Evolutionary conservation across 768 basidiomycete species (phyloP).

Genomic region (Sporobolomyces roseus): DNA sequence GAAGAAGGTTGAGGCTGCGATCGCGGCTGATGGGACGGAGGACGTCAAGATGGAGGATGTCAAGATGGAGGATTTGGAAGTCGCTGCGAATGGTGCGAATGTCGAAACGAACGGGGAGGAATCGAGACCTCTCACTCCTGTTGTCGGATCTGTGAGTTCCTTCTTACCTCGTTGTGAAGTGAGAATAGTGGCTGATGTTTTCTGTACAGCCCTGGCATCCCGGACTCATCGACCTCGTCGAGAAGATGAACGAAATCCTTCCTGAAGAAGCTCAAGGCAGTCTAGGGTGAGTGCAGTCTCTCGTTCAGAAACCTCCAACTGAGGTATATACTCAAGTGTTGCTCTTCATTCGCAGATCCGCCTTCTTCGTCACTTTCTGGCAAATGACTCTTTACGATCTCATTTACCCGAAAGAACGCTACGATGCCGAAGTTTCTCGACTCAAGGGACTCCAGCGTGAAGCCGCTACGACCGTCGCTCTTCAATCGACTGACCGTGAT

Average conservation of each 20-base stretch:
- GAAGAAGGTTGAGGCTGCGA: no score
- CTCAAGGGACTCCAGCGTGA: slow-evolving; percentile 50
- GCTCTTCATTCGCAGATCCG: slow-evolving; percentile 67
- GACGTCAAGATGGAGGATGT: slow-evolving; percentile 26
- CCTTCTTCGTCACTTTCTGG: slow-evolving; percentile 96
- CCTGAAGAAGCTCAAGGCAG: slow-evolving; percentile 61
- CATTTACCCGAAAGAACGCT: slow-evolving; percentile 67
- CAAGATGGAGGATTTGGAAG: slow-evolving; percentile 48
- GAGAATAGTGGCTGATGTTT: not conserved
- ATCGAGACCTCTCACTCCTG: not conserved
- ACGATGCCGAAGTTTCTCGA: slow-evolving; percentile 68
- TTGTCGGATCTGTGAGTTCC: not conserved
- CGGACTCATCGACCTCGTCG: slow-evolving; percentile 66
- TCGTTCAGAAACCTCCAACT: not conserved
- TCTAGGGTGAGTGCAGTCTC: slow-evolving; percentile 62
- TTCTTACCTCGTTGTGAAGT: not conserved
- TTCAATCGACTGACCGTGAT: slow-evolving; percentile 26
- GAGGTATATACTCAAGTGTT: no score
- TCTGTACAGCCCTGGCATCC: slow-evolving; percentile 64
- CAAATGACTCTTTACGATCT: slow-evolving; percentile 89
- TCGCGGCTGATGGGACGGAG: no score
- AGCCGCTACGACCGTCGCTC: slow-evolving; percentile 13
- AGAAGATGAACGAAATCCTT: slow-evolving; percentile 68
- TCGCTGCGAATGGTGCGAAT: not conserved
- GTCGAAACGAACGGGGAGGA: slow-evolving; percentile 13